Conservation (phyloP, 441 rosid genomes). For the Syzygium malaccense region DNA sequence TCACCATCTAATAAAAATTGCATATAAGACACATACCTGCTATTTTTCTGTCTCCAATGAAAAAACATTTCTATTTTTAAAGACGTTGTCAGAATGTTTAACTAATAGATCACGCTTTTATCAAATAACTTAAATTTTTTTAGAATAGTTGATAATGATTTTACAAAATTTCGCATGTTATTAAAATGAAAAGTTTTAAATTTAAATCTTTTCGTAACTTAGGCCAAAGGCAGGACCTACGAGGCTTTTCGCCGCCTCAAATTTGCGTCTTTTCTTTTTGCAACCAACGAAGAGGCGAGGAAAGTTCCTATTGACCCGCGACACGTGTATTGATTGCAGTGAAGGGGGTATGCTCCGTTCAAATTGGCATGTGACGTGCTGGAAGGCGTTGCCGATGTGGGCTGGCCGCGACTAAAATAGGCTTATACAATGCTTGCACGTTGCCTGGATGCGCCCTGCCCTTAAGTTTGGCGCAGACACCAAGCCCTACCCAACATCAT, state of each 20-base stretch:
- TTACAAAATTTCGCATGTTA: too few relatives aligned
- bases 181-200: too few relatives aligned
- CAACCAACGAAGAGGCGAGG: not conserved
- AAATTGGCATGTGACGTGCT: not conserved
- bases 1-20: not conserved
- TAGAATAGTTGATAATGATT: too few relatives aligned
- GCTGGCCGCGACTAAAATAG: not conserved
- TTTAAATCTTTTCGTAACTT: too few relatives aligned
- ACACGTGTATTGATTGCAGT: not conserved
- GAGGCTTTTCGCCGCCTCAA: not conserved
- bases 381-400: not conserved
- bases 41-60: not conserved
- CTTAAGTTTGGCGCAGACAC: not conserved
- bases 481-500: not conserved
- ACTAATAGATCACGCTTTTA: too few relatives aligned
- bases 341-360: not conserved
- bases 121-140: too few relatives aligned
- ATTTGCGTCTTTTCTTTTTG: not conserved
- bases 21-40: too few relatives aligned
- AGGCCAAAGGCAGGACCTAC: too few relatives aligned
- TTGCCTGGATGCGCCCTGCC: not conserved
- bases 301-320: not conserved
- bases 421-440: not conserved
- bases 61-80: not conserved
- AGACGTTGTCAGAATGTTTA: not conserved